Percentiles rank a stretch among this genome's conserved stretches.
These are phyloP conservation scores for Lipomyces lipofer DNA, from an alignment of 805 yeast species.

Conservation along the genomic window DNA sequence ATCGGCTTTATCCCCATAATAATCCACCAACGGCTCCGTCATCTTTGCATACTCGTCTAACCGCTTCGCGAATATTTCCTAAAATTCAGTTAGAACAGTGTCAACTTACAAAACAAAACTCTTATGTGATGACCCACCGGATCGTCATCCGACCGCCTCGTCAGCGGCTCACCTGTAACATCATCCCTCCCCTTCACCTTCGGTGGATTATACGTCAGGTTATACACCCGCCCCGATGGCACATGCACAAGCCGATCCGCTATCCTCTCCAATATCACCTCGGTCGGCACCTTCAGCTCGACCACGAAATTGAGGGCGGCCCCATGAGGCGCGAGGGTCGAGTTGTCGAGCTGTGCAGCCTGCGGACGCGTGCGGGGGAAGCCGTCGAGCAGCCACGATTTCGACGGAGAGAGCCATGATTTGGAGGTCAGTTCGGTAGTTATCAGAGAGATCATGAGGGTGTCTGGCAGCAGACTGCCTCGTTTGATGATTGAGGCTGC, in stretches of 20 bases:
- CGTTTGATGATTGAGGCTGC: slow-evolving; percentile 58
- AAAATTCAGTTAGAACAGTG: neutral
- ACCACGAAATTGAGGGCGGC: slow-evolving; percentile 72
- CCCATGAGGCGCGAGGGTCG: slow-evolving; percentile 42
- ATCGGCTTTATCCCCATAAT: slow-evolving; percentile 47
- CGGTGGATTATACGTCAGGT: slow-evolving; percentile 86
- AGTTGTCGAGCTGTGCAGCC: slow-evolving; percentile 58
- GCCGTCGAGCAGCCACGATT: slow-evolving; percentile 81
- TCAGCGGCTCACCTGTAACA: slow-evolving; percentile 81
- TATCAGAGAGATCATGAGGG: slow-evolving; percentile 60
- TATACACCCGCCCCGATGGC: slow-evolving; percentile 84
- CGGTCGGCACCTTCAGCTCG: slow-evolving; percentile 81
- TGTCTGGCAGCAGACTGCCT: slow-evolving; percentile 77
- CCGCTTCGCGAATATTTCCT: slow-evolving; percentile 65
- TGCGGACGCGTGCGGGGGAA: slow-evolving; percentile 82
- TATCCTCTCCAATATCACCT: slow-evolving; percentile 77
- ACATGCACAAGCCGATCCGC: slow-evolving; percentile 82
- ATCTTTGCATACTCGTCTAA: slow-evolving; percentile 60
- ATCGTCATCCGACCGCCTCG: slow-evolving; percentile 81
- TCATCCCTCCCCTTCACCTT: slow-evolving; percentile 79
- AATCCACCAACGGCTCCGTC: slow-evolving; percentile 64
- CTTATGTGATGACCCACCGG: slow-evolving; percentile 40
- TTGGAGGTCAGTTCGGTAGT: slow-evolving; percentile 48
- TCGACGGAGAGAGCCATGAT: slow-evolving; percentile 46
- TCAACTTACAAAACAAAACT: neutral